Base-by-base conservation (phyloP, 2,329 filamentous ascomycete species). In the Knufia fluminis region DNA sequence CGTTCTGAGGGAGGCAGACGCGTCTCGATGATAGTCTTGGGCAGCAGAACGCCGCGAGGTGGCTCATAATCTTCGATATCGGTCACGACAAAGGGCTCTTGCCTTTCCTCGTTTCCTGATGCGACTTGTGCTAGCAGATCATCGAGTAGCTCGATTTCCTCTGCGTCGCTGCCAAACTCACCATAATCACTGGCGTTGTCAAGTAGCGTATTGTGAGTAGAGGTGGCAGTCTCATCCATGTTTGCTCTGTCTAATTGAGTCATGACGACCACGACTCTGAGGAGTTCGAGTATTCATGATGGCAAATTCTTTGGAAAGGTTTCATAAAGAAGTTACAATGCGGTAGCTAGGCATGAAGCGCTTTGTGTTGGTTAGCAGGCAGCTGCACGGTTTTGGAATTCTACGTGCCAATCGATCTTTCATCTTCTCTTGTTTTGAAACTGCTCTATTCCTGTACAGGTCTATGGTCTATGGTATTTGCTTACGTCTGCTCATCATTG, bases 101-200 rank as follows among this genome's bases (percentile, higher is more conserved):
- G 12, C 52, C 61, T 49, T 24, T 56, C 40, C 56, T 33, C 43
- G 22, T 38, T 33, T 39, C 66, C 64, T 20, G 65, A 56, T 36
- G 65, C 65, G 47, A 71, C 64, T 56, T 72, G 65, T 43, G 69
- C 67, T 46, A 82, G 64, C 24, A 82, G 61, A 33, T 71, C 66
- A 58, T 71, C 69, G 48, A 81, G 59, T 28, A 76, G 65, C 41
- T 71, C 70, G 54, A 78, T 73, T 65, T 81, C 77, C 42, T 59
- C 57, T 24, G 48, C 50, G 54, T 78, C 75, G 2, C 71, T 64
- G 6, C 76, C 73, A 56, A 83, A 73, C 53, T 84, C 80, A 53
- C 78, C 80, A 72, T 83, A 83, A 56, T 82, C 78, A 63, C 76
- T 80, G 41, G 45, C 56, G 49, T 53, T 39, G 14, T 55, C 33